Percentiles rank a stretch among this genome's conserved stretches.
Conservation (phyloP, 768 basidiomycete species). For the Boletus barrowsii region DNA sequence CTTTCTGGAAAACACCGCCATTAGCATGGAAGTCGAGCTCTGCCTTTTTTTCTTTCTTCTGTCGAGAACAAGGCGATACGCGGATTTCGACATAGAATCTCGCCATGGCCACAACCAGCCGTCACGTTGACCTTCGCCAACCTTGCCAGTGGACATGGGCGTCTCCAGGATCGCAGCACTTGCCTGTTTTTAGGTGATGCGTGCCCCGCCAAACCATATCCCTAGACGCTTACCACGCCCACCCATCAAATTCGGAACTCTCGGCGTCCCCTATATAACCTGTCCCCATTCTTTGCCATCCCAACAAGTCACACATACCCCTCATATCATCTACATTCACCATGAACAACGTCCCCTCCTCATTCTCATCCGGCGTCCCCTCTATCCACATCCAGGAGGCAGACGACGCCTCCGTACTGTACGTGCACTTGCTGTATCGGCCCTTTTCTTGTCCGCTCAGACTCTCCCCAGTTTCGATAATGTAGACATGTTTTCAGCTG, state of each 20-base stretch:
- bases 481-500: neutral
- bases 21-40: neutral
- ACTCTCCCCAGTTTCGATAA: conserved; percentile 7
- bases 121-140: neutral
- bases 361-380: conserved; percentile 8
- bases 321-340: neutral
- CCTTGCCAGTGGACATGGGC: neutral
- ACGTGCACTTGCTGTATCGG: conserved; percentile 6
- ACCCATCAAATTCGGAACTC: conserved; percentile 2
- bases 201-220: neutral
- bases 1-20: conserved; percentile 22
- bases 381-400: conserved; percentile 13
- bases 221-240: conserved; percentile 13
- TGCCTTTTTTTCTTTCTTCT: neutral
- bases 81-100: conserved; percentile 12
- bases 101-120: neutral
- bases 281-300: neutral
- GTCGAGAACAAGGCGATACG: conserved; percentile 8
- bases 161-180: conserved; percentile 1
- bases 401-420: conserved; percentile 15
- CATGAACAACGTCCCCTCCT: conserved; percentile 12
- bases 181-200: neutral
- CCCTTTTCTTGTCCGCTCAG: conserved; percentile 7
- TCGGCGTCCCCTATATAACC: conserved; percentile 21
- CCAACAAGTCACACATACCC: conserved; percentile 10